A percentile compares a stretch with the other conserved stretches of the same genome.
phyloP scores from a whole-genome alignment of 1,284 basidiomycete genomes.

The Hortiboletus rubellus region DNA sequence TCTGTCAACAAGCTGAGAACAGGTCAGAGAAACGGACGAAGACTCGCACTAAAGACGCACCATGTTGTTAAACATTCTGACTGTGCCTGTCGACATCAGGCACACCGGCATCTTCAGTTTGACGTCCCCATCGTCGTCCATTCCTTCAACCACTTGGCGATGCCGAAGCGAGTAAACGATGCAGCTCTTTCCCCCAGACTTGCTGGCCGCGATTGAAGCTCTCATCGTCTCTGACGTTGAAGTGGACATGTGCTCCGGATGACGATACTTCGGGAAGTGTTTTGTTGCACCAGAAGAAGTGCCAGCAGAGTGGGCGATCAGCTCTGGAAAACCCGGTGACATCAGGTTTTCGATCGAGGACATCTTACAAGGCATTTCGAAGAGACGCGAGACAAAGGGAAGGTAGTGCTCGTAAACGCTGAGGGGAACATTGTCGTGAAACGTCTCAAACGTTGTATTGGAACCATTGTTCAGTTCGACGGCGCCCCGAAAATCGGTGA shows the following conservation, averaged over 20 bases:
- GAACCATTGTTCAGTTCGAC: slow-evolving; percentile 1
- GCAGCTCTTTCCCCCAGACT: slow-evolving; percentile 18
- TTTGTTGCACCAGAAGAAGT: slow-evolving; percentile 25
- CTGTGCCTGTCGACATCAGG: slow-evolving; percentile 25
- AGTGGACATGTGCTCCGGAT: slow-evolving; percentile 24
- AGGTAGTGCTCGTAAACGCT: slow-evolving; percentile 22
- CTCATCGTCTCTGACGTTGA: slow-evolving; percentile 15
- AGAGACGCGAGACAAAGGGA: slow-evolving; percentile 23
- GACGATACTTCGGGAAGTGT: slow-evolving; percentile 25
- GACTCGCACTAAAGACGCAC: neutral
- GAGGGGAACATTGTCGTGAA: slow-evolving; percentile 21
- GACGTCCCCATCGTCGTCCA: slow-evolving; percentile 15
- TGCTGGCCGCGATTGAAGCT: slow-evolving; percentile 13
- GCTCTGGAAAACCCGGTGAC: slow-evolving; percentile 23
- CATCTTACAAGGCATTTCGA: slow-evolving; percentile 22
- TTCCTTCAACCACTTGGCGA: slow-evolving; percentile 15
- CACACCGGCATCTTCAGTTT: slow-evolving; percentile 20
- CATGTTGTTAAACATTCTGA: slow-evolving; percentile 26
- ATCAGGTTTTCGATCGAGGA: slow-evolving; percentile 25
- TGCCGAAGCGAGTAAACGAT: slow-evolving; percentile 25
- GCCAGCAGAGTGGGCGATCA: slow-evolving; percentile 24
- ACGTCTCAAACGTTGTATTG: slow-evolving; percentile 11
- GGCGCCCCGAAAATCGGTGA: slow-evolving; percentile 14
- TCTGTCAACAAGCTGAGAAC: slow-evolving; percentile 15
- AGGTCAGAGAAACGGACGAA: neutral